Evolutionary conservation across 495 filamentous ascomycete species (phyloP), one percentile per base, ranked within the genome.

Genomic region (Trichoderma orchidacearum): DNA sequence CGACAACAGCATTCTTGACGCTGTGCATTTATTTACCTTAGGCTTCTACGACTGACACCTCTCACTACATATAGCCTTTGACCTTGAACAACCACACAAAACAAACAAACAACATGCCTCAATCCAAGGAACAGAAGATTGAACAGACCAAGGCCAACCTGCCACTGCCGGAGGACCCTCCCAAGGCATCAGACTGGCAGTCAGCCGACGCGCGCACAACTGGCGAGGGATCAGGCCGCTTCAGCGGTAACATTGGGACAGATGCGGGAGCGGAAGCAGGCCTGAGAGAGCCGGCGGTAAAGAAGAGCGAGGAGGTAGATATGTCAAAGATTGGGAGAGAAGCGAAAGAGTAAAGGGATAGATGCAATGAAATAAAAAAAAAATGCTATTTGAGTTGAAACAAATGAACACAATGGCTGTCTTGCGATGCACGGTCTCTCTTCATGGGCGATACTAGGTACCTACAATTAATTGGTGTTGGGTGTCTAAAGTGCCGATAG

Each of bases 131-230:
- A 54, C 68, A 81, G 45, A 71, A 84, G 68, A 84, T 90, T 60
- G 82, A 83, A 18, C 67, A 85, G 63, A 73, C 70, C 64, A 73
- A 81, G 68, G 67, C 82, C 62, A 87, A 89, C 70, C 81, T 94
- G 21, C 87, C 86, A 30, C 77, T 92, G 48, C 89, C 89, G 12
- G 85, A 92, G 1, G 71, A 90, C 34, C 87, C 88, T 4, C 87
- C 88, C 0, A 69, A 72, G 13, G 68, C 80, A 18, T 85, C 85
- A n/a, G 88, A 75, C 61, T 90, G 81, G 80, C 82, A 89, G 64
- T 85, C 85, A 6, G 72, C 75, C 54, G 87, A 91, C 57, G 73
- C 74, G 41, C 72, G 80, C 56, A 85, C 72, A 23, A 80, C 86
- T 63, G 84, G 85, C 62, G 82, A 88, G 38, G 81, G 83, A 53